Base-by-base conservation (phyloP, 768 basidiomycete species). In the Coprinopsis marcescibilis region DNA sequence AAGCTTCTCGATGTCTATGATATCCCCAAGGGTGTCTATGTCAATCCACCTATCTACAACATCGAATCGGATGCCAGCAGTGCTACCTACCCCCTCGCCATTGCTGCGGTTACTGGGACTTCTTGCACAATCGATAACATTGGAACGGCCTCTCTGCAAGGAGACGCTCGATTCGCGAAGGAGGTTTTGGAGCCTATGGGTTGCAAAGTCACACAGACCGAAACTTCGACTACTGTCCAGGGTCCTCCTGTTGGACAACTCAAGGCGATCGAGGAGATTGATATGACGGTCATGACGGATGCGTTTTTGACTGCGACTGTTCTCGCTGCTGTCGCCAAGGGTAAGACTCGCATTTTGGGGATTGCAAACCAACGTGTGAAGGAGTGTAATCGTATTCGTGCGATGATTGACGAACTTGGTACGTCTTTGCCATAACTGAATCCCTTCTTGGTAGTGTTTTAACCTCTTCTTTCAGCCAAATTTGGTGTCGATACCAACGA, bases 261-360 rank as follows among this genome's bases (percentile, higher is more conserved):
- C 40, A 82, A 83, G 53, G 88, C 88, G 1, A 75, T 96, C 41
- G 89, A 87, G 43, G 77, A 83, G 55, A 81, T 97, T 17, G 91
- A 98, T 61, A 98, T 98, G 96, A 92, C 96, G 65, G 83, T 85
- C n/a, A 98, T 99, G 96, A 99, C 96, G 5, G 96, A 99, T 62
- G 96, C 95, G 17, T 99, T 99, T 72, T 76, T 98, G 68, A 97
- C 94, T 2, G 95, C 96, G 7, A 87, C 82, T 10, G 93, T 85
- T 6, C 69, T 99, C 15, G 94, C 91, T 43, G 95, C 96, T 46
- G 88, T 96, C 17, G 48, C 48, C n/a, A 43, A 13, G 11, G 81
- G 78, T 8, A 79, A 80, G 53, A 86, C 92, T 7, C 75, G 90
- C 50, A 97, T 99, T 54, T 61, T 86, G 40, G 94, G 96, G 1